Evolutionary conservation across 139 green algal genomes (phyloP), one percentile per base, ranked within the genome.

Genomic region (Closterium sp.): DNA sequence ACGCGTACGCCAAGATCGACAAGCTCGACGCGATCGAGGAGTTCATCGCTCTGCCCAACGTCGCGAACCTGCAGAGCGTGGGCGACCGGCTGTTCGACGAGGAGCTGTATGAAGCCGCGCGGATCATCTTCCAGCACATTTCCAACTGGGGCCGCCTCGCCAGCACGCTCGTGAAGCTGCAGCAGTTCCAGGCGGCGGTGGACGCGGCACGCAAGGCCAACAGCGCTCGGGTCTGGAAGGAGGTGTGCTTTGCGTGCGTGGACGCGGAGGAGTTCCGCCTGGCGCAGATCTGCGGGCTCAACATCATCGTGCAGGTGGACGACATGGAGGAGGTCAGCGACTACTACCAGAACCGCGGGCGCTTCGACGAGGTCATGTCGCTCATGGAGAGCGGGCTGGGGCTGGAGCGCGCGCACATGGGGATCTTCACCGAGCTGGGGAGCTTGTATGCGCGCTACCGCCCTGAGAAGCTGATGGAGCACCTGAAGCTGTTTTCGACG

Each of bases 351-450:
- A 91, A 93, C n/a, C 95, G 95, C 23, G 98, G 97, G 66, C 94
- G 97, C 92, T 98, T 97, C 87, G 97, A 98, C 34, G 96, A 99
- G 96, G 96, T 99, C 90, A 98, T 99, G 88, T 90, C 93, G 16
- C 96, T 99, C 33, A 96, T 99, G 95, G 98, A 99, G 96, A 96
- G 91, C 83, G 98, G 98, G 91, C 97, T 99, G 90, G 98, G 98
- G 30, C 95, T 99, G 93, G 98, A 99, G 93, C 96, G 98, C 33
- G 97, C 98, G 4, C 98, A 99, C 96, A 99, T 99, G 98, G 98
- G 98, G 93, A 99, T 99, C 96, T 99, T 99, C 96, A 99, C 98
- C 5, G 98, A 99, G 95, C 96, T 99, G 88, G 97, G 97, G 91
- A 95, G 96, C 33, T 92, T 98, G 35, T 99, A 98, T 91, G 97